Conservation (phyloP, 2,329 filamentous ascomycete species). For the Talaromyces amestolkiae region DNA sequence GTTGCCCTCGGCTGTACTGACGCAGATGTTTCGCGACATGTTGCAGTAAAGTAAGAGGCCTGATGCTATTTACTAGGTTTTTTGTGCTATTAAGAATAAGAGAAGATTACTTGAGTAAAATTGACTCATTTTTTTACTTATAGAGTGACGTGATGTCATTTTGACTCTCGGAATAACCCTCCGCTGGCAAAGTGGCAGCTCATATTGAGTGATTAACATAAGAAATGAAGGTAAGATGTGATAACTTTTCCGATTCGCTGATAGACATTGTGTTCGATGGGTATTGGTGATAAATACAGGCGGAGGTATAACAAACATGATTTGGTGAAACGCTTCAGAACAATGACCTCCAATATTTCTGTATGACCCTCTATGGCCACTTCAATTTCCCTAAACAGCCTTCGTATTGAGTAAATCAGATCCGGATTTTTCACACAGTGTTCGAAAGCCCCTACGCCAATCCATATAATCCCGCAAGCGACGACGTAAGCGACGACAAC, state of each 20-base stretch:
- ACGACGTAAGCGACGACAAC: background rate
- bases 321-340: background rate
- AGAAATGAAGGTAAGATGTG: background rate
- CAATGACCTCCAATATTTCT: background rate
- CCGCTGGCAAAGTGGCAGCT: conserved; percentile 5
- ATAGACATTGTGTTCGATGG: background rate
- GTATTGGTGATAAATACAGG: conserved; percentile 4
- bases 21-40: conserved; percentile 51
- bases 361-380: background rate
- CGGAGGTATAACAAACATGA: background rate
- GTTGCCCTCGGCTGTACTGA: conserved; percentile 52
- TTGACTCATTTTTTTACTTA: background rate
- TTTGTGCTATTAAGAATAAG: background rate
- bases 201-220: background rate
- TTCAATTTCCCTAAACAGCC: background rate
- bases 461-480: background rate
- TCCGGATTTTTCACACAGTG: background rate
- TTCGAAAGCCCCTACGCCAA: background rate
- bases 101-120: background rate
- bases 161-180: conserved; percentile 13
- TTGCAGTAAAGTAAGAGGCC: background rate
- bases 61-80: background rate
- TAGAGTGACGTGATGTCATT: conserved; percentile 17
- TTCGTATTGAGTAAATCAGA: background rate
- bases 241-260: conserved; percentile 2